These are phyloP conservation scores for Candida ulmi DNA, from an alignment of 805 yeast species.

Conservation along the genomic window DNA sequence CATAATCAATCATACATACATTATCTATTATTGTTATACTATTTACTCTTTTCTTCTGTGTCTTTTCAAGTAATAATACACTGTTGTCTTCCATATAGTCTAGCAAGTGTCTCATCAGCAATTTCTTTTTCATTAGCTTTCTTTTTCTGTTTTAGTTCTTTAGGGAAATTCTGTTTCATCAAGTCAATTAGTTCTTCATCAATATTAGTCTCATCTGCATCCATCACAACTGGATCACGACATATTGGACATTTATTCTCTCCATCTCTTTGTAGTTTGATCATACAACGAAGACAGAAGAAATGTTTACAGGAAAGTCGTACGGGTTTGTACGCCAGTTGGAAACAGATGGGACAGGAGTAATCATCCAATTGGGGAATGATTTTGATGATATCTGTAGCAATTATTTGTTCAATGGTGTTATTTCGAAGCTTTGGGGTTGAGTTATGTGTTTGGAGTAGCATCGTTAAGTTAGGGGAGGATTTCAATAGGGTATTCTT, in stretches of 20 bases:
- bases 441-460: constrained; percentile 20
- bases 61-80: constrained; percentile 11
- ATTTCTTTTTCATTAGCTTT: constrained; percentile 46
- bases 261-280: constrained; percentile 54
- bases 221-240: constrained; percentile 41
- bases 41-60: too few species aligned
- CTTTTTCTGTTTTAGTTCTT: constrained; percentile 59
- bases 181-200: constrained; percentile 48
- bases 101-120: constrained; percentile 33
- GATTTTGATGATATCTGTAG: constrained; percentile 46
- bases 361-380: constrained; percentile 76
- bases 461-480: constrained; percentile 40
- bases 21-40: too few species aligned
- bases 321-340: constrained; percentile 69
- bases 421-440: constrained; percentile 6
- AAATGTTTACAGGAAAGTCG: constrained; percentile 58
- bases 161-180: constrained; percentile 58
- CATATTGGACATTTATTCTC: constrained; percentile 69
- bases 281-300: constrained; percentile 68
- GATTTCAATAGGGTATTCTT: constrained; percentile 58
- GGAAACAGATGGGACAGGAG: constrained; percentile 66
- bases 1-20: too few species aligned
- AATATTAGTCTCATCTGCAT: constrained; percentile 56
- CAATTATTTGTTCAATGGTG: constrained; percentile 35
- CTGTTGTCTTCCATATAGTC: constrained; percentile 13